phyloP scores from a whole-genome alignment of 225 moss, liverwort and hornwort genomes.

The Ulota crispa region DNA sequence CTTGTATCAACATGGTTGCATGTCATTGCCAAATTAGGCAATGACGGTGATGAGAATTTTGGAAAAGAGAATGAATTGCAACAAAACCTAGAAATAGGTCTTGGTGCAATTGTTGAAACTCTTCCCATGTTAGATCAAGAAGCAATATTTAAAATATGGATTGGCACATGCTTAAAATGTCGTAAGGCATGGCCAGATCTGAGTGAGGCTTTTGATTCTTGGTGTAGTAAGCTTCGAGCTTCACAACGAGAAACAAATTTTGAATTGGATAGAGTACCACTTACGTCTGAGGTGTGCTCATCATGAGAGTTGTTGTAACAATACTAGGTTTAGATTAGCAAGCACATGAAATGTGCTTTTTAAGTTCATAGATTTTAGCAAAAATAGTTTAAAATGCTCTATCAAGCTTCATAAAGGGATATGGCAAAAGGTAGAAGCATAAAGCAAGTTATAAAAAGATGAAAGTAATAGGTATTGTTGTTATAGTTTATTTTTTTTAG shows the following conservation, averaged over 20 bases:
- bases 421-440: neutral
- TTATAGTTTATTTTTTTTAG: neutral
- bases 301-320: slow-evolving; percentile 18
- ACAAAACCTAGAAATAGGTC: slow-evolving; percentile 65
- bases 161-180: slow-evolving; percentile 76
- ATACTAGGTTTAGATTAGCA: neutral
- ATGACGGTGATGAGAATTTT: slow-evolving; percentile 74
- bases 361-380: neutral
- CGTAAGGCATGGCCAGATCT: slow-evolving; percentile 92
- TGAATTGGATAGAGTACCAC: slow-evolving; percentile 36
- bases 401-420: neutral
- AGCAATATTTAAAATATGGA: slow-evolving; percentile 88
- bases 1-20: slow-evolving; percentile 91
- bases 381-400: neutral
- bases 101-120: slow-evolving; percentile 76
- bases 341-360: neutral
- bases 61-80: slow-evolving; percentile 69
- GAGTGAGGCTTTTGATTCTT: slow-evolving; percentile 90
- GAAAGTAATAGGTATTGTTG: neutral
- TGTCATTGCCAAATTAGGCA: slow-evolving; percentile 84
- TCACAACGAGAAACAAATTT: slow-evolving; percentile 57
- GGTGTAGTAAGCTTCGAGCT: slow-evolving; percentile 86
- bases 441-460: rapidly evolving
- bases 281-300: slow-evolving; percentile 42
- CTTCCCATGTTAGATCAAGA: slow-evolving; percentile 94